Conservation (phyloP, 257 asterid species). For the Nicotiana otophora region DNA sequence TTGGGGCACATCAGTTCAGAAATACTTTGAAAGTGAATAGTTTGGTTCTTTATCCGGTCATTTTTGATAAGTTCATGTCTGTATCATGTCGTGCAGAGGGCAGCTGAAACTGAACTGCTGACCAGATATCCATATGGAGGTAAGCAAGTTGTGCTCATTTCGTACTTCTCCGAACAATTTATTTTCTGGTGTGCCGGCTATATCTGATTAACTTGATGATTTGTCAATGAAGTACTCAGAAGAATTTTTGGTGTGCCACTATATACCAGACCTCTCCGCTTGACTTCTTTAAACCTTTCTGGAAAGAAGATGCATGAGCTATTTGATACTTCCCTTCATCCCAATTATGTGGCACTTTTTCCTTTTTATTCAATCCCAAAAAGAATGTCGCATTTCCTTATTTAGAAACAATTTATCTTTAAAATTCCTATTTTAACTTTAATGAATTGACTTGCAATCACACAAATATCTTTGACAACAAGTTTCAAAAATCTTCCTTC, state of each 20-base stretch:
- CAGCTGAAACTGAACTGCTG: slow-evolving; percentile 85
- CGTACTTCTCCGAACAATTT: background rate
- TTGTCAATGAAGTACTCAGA: background rate
- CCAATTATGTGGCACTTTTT: too few relatives aligned
- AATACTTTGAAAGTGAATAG: background rate
- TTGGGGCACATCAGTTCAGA: background rate
- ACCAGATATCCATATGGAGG: slow-evolving; percentile 90
- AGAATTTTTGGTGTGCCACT: background rate
- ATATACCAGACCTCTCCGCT: background rate
- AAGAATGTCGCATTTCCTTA: too few relatives aligned
- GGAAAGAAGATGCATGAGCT: too few relatives aligned
- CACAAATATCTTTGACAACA: too few relatives aligned
- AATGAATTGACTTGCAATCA: too few relatives aligned
- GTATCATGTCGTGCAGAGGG: slow-evolving; percentile 51
- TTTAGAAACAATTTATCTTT: too few relatives aligned
- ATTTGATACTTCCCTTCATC: too few relatives aligned
- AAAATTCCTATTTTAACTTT: too few relatives aligned
- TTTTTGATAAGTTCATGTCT: background rate
- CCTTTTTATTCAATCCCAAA: too few relatives aligned
- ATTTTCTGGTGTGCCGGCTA: background rate
- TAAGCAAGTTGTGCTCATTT: slow-evolving; percentile 27
- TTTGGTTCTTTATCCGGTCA: background rate
- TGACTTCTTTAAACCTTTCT: too few relatives aligned
- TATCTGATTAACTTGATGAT: background rate
- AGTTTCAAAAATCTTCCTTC: too few relatives aligned